Percentiles rank a stretch among this genome's conserved stretches.
These are phyloP conservation scores for Stephanocyclus meneghinianus DNA, from an alignment of 352 stramenopile genomes.

Conservation along the genomic window DNA sequence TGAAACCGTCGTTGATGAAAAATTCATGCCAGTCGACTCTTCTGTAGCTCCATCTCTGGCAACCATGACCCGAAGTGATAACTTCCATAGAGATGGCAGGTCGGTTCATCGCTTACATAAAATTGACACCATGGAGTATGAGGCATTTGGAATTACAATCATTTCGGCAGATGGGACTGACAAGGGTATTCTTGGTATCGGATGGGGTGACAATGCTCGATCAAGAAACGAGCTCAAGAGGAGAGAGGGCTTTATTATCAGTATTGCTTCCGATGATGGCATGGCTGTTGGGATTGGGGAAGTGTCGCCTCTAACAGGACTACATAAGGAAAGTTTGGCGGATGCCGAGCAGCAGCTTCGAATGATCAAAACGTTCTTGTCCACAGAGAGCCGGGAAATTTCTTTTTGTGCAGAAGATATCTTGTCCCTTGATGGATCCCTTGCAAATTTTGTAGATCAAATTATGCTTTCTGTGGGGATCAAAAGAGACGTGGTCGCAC, in stretches of 20 bases:
- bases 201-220: constrained; percentile 65
- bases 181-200: constrained; percentile 61
- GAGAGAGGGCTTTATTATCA: constrained; percentile 70
- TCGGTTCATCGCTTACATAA: neutral
- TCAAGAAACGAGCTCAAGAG: constrained; percentile 45
- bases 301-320: constrained; percentile 66
- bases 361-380: constrained; percentile 48
- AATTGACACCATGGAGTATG: constrained; percentile 61
- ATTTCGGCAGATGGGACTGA: constrained; percentile 34
- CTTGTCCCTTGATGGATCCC: constrained; percentile 61
- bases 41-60: neutral
- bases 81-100: neutral
- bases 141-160: constrained; percentile 68
- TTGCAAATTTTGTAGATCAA: constrained; percentile 51
- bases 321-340: constrained; percentile 72
- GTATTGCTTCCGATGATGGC: constrained; percentile 60
- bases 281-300: constrained; percentile 73
- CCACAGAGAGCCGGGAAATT: constrained; percentile 15
- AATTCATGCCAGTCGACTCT: constrained; percentile 10
- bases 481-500: constrained; percentile 18
- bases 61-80: neutral
- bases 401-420: constrained; percentile 54
- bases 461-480: constrained; percentile 43
- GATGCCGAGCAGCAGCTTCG: constrained; percentile 61
- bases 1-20: constrained; percentile 2